Evolutionary conservation across 208 protist species (phyloP).

Genomic region (Leishmania lainsoni): DNA sequence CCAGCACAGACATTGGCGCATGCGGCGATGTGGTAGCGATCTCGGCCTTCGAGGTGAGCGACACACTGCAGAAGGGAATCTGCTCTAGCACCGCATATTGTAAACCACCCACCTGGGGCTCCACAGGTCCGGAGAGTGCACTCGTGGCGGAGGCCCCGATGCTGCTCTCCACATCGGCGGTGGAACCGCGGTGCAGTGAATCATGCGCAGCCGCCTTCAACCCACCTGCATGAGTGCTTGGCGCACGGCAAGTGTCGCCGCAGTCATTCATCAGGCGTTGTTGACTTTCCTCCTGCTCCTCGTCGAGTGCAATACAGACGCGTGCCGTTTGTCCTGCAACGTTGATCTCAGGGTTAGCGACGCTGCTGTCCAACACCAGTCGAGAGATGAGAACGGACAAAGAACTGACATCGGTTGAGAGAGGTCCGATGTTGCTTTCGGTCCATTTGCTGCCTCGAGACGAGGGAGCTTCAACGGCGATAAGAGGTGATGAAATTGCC

Average conservation of each 20-base stretch:
- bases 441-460: not conserved
- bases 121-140: too few relatives aligned
- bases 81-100: constrained; percentile 2
- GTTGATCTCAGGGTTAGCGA: not conserved
- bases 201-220: not conserved
- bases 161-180: not conserved
- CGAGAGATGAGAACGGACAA: not conserved
- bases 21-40: not conserved
- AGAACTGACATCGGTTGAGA: not conserved
- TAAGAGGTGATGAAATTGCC: not conserved
- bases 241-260: not conserved
- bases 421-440: not conserved
- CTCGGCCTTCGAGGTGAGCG: not conserved
- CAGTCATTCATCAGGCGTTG: not conserved
- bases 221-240: not conserved
- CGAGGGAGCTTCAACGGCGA: not conserved
- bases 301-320: constrained; percentile 19
- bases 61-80: constrained; percentile 1
- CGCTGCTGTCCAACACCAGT: not conserved
- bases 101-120: not conserved
- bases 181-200: not conserved
- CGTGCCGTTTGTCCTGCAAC: not conserved
- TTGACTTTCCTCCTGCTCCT: constrained; percentile 10
- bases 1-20: not conserved
- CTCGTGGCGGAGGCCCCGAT: not conserved